Base-by-base conservation (phyloP, 352 stramenopile genomes). In the Phytopythium sindhum region DNA sequence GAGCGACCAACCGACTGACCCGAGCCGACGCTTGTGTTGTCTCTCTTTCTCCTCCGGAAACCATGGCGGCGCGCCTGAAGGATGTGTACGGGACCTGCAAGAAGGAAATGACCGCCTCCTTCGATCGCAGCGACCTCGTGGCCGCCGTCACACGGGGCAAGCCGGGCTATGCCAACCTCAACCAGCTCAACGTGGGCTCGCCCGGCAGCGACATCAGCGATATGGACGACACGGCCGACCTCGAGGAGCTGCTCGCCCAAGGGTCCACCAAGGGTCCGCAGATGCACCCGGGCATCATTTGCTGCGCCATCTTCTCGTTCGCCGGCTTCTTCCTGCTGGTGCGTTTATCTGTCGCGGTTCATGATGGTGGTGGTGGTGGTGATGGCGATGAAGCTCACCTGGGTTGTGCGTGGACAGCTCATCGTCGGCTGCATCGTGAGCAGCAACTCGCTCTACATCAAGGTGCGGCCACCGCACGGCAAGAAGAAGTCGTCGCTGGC, bases 401-500 rank as follows among this genome's bases (percentile, higher is more conserved):
- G n/a, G 26, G 15, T 58, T 65, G 21, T 54, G 5, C 23, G 23
- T n/a, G 28, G 23, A 5, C 63, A 91, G 83, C 64, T 95, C 48
- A 91, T 95, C 35, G 74, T 95, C n/a, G 86, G 86, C 26, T 91
- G 80, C 57, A 91, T 91, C 55, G 84, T 95, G 42, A 87, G 72
- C 69, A 93, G 81, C 73, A 90, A 95, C 69, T 95, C 86, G 60
- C 78, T 95, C 24, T 95, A 90, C 65, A 95, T 95, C 71, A 89
- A 88, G 55, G 84, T 93, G 48, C 77, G 81, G 28, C 86, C 86
- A 11, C 65, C 83, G n/a, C 65, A 93, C 31, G 86, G 86, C 44
- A 88, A 95, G 63, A 80, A 86, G 60, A 93, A 93, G 67, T 91
- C 86, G 45, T 92, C 84, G 28, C 73, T 95, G 47, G 86, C 86